Evolutionary conservation across 1,284 basidiomycete genomes (phyloP), one percentile per base, ranked within the genome.

Genomic region (Cutaneotrichosporon dermatis): DNA sequence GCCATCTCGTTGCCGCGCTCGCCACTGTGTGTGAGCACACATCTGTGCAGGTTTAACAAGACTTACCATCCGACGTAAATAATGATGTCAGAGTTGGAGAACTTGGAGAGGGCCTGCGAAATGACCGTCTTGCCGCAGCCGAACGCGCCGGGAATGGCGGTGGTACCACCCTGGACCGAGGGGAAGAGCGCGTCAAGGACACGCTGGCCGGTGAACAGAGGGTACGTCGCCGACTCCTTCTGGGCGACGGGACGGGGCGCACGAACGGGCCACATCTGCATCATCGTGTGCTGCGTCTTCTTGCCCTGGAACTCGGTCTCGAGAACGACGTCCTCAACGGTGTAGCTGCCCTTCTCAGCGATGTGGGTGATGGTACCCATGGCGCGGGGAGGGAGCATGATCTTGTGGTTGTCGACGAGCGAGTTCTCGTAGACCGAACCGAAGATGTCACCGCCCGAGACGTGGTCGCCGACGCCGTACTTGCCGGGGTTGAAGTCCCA

Each of bases 11-110:
- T 77, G 55, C 54, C 55, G 41, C 59, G 60, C 57, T 65, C 64
- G 15, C 57, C 55, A 35, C 67, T 59, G 48, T 4, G 11, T n/a
- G 57, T 63, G n/a, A n/a, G n/a, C n/a, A n/a, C n/a, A n/a, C n/a
- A n/a, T n/a, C n/a, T n/a, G n/a, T n/a, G n/a, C n/a, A n/a, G n/a
- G n/a, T n/a, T n/a, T n/a, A n/a, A n/a, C n/a, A n/a, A n/a, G n/a
- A n/a, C n/a, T n/a, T n/a, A n/a, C 90, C 90, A 99, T 45, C 96
- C 96, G 70, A 99, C 96, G 76, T 99, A 99, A 68, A 98, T 88
- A 76, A 99, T 99, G 71, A 98, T 98, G 77, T 99, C 95, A 69
- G 94, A 97, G 83, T 99, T 99, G 40, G 96, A 99, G 81, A 88
- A 99, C 78, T 99, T 99, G 68, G 96, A 98, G 63, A 99, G 82